Conservation (phyloP, 164 flowering plant genomes). For the Vitis labrusca region DNA sequence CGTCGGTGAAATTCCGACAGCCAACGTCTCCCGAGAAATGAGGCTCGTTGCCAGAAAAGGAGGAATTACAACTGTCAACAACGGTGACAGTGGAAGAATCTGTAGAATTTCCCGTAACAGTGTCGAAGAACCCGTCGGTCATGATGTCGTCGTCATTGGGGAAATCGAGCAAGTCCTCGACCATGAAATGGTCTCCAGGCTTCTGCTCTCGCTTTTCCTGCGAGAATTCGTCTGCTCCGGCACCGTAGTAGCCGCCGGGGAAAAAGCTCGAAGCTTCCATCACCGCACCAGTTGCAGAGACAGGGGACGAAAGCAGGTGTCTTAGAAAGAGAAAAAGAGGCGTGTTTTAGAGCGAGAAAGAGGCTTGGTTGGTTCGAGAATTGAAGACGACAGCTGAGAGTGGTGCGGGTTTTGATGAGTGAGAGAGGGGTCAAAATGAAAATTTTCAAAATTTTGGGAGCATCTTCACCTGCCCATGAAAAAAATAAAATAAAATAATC, state of each 20-base stretch:
- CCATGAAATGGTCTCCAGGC: constrained; percentile 28
- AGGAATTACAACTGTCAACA: constrained; percentile 68
- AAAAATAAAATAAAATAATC: constrained; percentile 8
- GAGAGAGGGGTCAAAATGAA: constrained; percentile 29
- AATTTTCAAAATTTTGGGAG: constrained; percentile 9
- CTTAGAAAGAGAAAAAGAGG: constrained; percentile 2
- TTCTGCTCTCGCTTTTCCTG: constrained; percentile 25
- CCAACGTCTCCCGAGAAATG: constrained; percentile 34
- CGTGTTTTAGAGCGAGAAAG: constrained; percentile 6
- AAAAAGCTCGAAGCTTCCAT: constrained; percentile 32
- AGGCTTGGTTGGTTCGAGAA: constrained; percentile 8
- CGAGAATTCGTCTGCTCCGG: constrained; percentile 9
- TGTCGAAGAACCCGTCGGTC: constrained; percentile 39
- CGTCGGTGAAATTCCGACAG: constrained; percentile 35
- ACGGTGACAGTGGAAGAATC: constrained; percentile 42
- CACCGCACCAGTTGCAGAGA: neutral
- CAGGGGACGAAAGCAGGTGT: too few relatives aligned
- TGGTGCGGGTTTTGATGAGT: constrained; percentile 43
- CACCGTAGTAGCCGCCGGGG: constrained; percentile 20
- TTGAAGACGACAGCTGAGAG: constrained; percentile 2
- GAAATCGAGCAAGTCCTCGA: constrained; percentile 61
- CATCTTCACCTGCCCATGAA: constrained; percentile 13
- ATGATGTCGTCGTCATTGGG: constrained; percentile 44
- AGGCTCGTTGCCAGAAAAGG: constrained; percentile 41
- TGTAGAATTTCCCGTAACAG: constrained; percentile 29